A percentile compares a stretch with the other conserved stretches of the same genome.
Conservation (phyloP, 495 filamentous ascomycete species). For the Aspergillus panamensis region DNA sequence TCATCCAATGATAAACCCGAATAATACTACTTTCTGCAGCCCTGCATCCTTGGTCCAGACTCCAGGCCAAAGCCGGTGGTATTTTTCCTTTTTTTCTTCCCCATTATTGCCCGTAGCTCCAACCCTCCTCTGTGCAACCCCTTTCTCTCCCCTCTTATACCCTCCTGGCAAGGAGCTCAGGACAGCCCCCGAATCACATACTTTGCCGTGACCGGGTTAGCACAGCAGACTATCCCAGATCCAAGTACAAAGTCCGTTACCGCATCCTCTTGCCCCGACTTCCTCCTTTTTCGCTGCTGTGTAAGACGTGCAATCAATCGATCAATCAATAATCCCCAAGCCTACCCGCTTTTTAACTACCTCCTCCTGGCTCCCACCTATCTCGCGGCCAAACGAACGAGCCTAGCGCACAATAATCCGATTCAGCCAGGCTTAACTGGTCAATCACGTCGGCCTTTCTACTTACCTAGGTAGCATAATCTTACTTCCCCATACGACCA, state of each 20-base stretch:
- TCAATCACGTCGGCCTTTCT: conserved; percentile 1
- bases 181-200: conserved; percentile 3
- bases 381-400: neutral
- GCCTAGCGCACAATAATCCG: conserved; percentile 5
- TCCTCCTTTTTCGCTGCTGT: neutral
- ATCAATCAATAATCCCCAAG: neutral
- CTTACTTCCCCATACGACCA: conserved; percentile 4
- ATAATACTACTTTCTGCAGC: conserved; percentile 13
- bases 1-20: conserved; percentile 3
- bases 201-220: conserved; percentile 1
- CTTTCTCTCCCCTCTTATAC: conserved; percentile 7
- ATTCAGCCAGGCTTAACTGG: conserved; percentile 7
- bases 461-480: neutral
- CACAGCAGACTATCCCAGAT: neutral
- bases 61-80: conserved; percentile 18
- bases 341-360: conserved; percentile 1
- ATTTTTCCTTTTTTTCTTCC: conserved; percentile 4
- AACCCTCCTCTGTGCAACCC: neutral
- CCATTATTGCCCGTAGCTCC: conserved; percentile 5
- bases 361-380: neutral
- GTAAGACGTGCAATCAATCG: conserved; percentile 1
- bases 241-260: neutral
- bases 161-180: conserved; percentile 8
- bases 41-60: conserved; percentile 24
- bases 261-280: neutral